Base-by-base conservation (phyloP, 2,329 filamentous ascomycete species). In the Curvularia verruculosa region DNA sequence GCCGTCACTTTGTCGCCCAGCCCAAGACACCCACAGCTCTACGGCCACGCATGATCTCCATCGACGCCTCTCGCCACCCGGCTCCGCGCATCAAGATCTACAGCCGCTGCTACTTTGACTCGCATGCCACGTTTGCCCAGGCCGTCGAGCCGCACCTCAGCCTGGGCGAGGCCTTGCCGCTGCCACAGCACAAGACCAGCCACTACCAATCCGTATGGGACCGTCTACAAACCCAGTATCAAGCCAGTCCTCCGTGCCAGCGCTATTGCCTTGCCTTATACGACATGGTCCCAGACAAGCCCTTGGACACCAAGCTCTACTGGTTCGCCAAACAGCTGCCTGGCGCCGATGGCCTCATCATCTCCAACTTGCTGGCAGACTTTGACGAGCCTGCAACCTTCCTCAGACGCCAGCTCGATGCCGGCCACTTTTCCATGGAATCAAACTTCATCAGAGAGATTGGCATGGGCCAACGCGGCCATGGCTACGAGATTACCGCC, bases 91-190 rank as follows among this genome's bases (percentile, higher is more conserved):
- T 48, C 29, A 48, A 48, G 31, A 9, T 48, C 10, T 48, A 48
- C 46, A 36, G 29, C 31, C 46, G 46, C 19, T 48, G 19, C 34
- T 48, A 48, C 36, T 48, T 48, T 23, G 29, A 48, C 29, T 48
- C 46, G 6, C 46, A 48, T 15, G 29, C 46, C 15, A 34, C 46
- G 15, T 48, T 48, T 34, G 28, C 29, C 28, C 15, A n/a, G 8
- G 19, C 46, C 12, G 12, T 48, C 23, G 46, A 48, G 19, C 28
- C 28, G 15, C 31, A 18, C 46, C 46, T 48, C 19, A 48, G 29
- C 3, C 31, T 48, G 46, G 18, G 19, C 15, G 46, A 28, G 46
- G 46, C 31, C 28, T 18, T 26, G 18, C 46, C 46, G 46, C 46
- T 48, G 28, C 46, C 46, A 1, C 46, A 21, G 5, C 46, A 23